A percentile compares a stretch with the other conserved stretches of the same genome.
Evolutionary conservation across 1,139 yeast genomes (phyloP).

Genomic region (Yamadazyma triangularis): DNA sequence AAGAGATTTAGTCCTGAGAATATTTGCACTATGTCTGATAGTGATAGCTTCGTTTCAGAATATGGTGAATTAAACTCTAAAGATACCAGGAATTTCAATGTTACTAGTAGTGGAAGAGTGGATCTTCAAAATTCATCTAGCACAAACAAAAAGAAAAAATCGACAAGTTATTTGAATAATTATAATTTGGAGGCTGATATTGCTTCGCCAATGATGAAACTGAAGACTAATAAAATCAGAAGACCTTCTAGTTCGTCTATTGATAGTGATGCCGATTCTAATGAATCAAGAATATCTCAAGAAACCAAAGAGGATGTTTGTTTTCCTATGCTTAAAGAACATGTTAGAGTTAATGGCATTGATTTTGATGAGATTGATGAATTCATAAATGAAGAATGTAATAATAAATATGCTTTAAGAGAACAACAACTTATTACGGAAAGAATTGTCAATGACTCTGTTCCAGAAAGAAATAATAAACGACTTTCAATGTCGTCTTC

Average conservation of each 20-base stretch:
- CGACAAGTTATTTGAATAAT: constrained; percentile 13
- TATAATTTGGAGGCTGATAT: constrained; percentile 24
- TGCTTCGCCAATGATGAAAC: constrained; percentile 28
- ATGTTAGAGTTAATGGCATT: constrained; percentile 64
- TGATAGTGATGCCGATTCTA: constrained; percentile 67
- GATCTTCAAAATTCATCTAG: constrained; percentile 4
- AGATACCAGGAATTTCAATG: constrained; percentile 13
- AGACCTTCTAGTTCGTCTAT: constrained; percentile 35
- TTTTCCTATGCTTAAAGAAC: constrained; percentile 84
- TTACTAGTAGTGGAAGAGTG: too few species aligned
- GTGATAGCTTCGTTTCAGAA: too few species aligned
- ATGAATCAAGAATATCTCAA: constrained; percentile 67
- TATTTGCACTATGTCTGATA: too few species aligned
- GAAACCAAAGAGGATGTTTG: constrained; percentile 98
- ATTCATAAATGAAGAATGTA: constrained; percentile 54
- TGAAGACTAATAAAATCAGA: constrained; percentile 33
- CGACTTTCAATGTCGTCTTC: constrained; percentile 11
- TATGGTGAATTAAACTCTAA: constrained; percentile 14
- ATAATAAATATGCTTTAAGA: constrained; percentile 19
- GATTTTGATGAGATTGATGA: constrained; percentile 79
- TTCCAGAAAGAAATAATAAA: constrained; percentile 1
- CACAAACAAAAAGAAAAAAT: constrained; percentile 11
- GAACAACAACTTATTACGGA: constrained; percentile 29
- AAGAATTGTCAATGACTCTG: constrained; percentile 17
- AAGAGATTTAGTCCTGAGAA: too few species aligned